Conservation (phyloP, 345 rosid genomes). For the Euphorbia lathyris region DNA sequence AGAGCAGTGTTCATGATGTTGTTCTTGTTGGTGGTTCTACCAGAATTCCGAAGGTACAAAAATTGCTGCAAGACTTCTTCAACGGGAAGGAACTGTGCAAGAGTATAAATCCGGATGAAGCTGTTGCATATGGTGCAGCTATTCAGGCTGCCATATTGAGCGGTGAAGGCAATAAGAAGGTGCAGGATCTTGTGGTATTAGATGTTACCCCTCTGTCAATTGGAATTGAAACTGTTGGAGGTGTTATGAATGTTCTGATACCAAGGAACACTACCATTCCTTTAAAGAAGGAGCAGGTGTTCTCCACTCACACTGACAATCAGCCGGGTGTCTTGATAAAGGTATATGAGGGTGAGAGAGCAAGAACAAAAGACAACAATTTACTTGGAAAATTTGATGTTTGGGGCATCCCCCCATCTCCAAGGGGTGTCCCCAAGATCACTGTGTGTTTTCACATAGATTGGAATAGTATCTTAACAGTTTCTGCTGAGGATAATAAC, state of each 20-base stretch:
- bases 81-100: background rate
- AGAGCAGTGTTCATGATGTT: background rate
- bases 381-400: constrained; percentile 18
- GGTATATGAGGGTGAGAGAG: constrained; percentile 19
- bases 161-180: background rate
- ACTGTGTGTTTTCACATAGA: background rate
- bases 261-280: constrained; percentile 25
- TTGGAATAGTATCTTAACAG: constrained; percentile 19
- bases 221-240: background rate
- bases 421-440: constrained; percentile 21
- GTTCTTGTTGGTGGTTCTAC: background rate
- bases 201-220: background rate
- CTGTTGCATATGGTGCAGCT: background rate
- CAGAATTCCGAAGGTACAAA: background rate
- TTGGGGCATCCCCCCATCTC: constrained; percentile 19
- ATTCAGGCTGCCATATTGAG: background rate
- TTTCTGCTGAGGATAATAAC: constrained; percentile 27
- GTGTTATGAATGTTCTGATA: background rate
- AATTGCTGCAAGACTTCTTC: background rate
- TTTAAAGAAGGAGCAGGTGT: constrained; percentile 15
- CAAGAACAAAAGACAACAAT: constrained; percentile 3
- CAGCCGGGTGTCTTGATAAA: constrained; percentile 15
- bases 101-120: background rate
- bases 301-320: constrained; percentile 16
- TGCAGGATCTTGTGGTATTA: background rate